phyloP scores from a whole-genome alignment of 371 early-diverging fungal species.

The Haplosporangium sp. region DNA sequence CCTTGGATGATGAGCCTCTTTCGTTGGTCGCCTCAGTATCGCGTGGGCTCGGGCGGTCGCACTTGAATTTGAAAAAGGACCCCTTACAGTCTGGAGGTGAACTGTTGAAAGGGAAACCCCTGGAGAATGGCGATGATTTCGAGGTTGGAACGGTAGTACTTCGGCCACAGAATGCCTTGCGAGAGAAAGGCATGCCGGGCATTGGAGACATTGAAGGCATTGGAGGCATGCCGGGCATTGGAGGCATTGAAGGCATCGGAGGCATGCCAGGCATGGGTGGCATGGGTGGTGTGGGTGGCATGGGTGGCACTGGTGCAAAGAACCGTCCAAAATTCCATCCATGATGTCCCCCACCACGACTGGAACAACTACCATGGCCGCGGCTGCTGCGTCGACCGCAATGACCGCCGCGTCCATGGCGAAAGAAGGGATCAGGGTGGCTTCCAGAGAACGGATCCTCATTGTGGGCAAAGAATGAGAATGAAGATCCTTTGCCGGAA shows the following conservation, averaged over 20 bases:
- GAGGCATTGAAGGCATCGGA: slow-evolving; percentile 27
- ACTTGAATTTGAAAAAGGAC: slow-evolving; percentile 13
- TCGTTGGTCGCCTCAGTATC: slow-evolving; percentile 26
- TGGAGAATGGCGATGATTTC: slow-evolving; percentile 31
- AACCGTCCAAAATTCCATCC: slow-evolving; percentile 18
- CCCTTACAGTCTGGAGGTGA: slow-evolving; percentile 19
- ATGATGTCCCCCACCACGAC: slow-evolving; percentile 16
- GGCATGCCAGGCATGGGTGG: too few species aligned
- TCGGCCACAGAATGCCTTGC: slow-evolving; percentile 1
- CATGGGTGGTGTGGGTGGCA: neutral
- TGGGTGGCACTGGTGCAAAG: slow-evolving; percentile 8
- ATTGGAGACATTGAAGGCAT: slow-evolving; percentile 9
- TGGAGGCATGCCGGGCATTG: slow-evolving; percentile 16
- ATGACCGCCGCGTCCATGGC: slow-evolving; percentile 8
- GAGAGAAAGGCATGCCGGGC: neutral
- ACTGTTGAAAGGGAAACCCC: slow-evolving; percentile 40
- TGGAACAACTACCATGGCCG: slow-evolving; percentile 24
- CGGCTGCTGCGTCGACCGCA: slow-evolving; percentile 9
- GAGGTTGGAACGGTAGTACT: slow-evolving; percentile 16
- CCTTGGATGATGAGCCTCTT: slow-evolving; percentile 7
- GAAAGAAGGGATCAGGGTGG: neutral
- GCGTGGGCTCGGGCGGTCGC: slow-evolving; percentile 23
- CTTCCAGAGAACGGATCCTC: slow-evolving; percentile 17
- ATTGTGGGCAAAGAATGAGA: neutral
- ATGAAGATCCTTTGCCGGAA: too few species aligned